These are phyloP conservation scores for Amphibolis antarctica DNA, from an alignment of 106 monocot species.

Conservation along the genomic window DNA sequence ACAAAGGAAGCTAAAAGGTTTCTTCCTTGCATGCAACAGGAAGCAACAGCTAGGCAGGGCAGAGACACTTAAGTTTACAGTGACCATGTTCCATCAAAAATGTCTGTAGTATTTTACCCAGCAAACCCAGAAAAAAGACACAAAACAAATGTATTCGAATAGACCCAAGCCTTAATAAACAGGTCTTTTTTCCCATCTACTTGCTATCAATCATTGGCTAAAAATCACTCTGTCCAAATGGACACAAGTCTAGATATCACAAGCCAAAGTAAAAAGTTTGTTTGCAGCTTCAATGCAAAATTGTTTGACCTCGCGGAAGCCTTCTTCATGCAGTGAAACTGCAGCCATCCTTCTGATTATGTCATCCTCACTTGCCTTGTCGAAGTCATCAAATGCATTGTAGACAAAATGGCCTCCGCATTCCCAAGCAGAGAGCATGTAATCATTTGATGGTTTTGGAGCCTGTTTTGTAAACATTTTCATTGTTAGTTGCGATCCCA, in stretches of 20 bases:
- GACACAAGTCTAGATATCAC: background rate
- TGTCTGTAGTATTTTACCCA: too few species aligned
- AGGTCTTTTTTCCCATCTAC: too few species aligned
- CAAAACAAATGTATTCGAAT: too few species aligned
- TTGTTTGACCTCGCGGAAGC: slow-evolving; percentile 4
- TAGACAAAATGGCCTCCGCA: slow-evolving; percentile 7
- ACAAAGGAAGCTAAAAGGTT: too few species aligned
- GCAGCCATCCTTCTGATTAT: background rate
- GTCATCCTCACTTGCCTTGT: background rate
- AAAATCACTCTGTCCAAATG: background rate
- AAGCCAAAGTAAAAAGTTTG: background rate
- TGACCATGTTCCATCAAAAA: too few species aligned
- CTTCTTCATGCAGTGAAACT: slow-evolving; percentile 5
- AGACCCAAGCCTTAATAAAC: too few species aligned
- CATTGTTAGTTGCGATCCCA: too few species aligned
- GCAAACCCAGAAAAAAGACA: too few species aligned
- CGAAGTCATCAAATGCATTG: background rate
- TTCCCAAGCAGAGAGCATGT: slow-evolving; percentile 5
- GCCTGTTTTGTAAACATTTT: too few species aligned
- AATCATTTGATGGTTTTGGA: background rate
- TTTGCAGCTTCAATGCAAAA: slow-evolving; percentile 1
- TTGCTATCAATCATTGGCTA: background rate
- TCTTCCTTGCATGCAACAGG: too few species aligned
- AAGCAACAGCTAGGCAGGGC: too few species aligned
- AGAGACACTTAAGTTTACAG: too few species aligned